Percentiles rank a stretch among this genome's conserved stretches.
phyloP scores from a whole-genome alignment of 371 early-diverging fungal species.

The Dinochytrium kinnereticum region DNA sequence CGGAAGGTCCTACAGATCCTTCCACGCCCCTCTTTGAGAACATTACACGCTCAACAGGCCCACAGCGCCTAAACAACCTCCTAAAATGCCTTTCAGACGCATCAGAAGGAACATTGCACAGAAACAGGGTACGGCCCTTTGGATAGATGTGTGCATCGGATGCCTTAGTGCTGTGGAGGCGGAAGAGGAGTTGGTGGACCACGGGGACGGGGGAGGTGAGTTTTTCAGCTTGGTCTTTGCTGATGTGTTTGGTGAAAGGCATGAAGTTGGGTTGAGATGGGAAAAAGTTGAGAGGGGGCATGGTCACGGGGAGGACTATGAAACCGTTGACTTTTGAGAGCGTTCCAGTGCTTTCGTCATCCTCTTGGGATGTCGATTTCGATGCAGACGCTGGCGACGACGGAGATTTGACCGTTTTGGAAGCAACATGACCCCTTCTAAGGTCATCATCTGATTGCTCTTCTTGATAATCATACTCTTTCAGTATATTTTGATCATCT shows the following conservation, averaged over 20 bases:
- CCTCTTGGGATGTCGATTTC: background rate
- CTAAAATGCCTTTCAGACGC: slow-evolving; percentile 74
- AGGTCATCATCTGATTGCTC: background rate
- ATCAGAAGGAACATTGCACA: slow-evolving; percentile 84
- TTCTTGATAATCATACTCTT: background rate
- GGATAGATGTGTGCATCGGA: slow-evolving; percentile 30
- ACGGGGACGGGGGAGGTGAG: background rate
- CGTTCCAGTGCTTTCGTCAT: background rate
- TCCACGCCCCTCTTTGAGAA: slow-evolving; percentile 47
- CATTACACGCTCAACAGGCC: slow-evolving; percentile 66
- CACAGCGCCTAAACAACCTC: slow-evolving; percentile 74
- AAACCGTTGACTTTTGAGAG: slow-evolving; percentile 7
- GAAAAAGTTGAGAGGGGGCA: slow-evolving; percentile 9
- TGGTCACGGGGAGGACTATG: slow-evolving; percentile 16
- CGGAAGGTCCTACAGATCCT: slow-evolving; percentile 37
- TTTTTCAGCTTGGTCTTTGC: background rate
- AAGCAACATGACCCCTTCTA: too few relatives aligned
- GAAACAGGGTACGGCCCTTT: slow-evolving; percentile 75
- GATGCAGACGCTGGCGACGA: background rate
- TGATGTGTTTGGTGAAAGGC: background rate
- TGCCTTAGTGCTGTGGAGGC: slow-evolving; percentile 17
- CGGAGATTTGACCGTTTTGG: background rate
- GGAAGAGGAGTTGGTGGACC: slow-evolving; percentile 11
- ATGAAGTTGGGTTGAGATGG: background rate
- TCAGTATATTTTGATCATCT: background rate